Base-by-base conservation (phyloP, 2,329 filamentous ascomycete genomes). In the Rutstroemia sp. region DNA sequence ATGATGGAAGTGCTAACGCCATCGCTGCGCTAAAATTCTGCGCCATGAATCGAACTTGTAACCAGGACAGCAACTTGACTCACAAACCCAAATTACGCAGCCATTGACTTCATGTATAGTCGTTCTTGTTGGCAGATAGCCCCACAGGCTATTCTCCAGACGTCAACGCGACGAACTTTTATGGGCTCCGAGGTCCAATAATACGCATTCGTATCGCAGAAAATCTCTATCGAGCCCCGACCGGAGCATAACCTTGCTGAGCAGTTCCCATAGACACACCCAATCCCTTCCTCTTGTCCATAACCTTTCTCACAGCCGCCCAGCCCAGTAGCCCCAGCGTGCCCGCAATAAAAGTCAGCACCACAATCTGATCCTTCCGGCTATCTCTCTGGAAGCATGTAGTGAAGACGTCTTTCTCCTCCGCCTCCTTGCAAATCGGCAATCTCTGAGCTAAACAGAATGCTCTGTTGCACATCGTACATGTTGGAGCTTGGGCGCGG, bases 331-430 rank as follows among this genome's bases (percentile, higher is more conserved):
- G 68, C 0, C 81, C 81, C 4, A 76, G 65, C 0, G 81, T 84
- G 53, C 78, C 80, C 9, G 82, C 67, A 49, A 86, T 78, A 69
- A 86, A 86, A 1, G 73, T 78, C 77, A 83, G 82, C 4, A 86
- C 83, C 38, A 86, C 84, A 62, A 85, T 76, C 70, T 79, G 78
- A 70, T 86, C 83, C 72, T 86, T 86, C 69, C 78, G 78, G 68
- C 79, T 83, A 69, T 86, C 83, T 61, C 83, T 78, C 74, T 86
- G 81, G 71, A 86, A 86, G 68, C 83, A 86, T 66, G 77, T 75
- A 27, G 83, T 83, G 44, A 80, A 71, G 19, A 86, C 79, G 65
- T 86, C 81, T 65, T 78, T 80, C 63, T 85, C 81, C 61, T 78
- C 76, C 53, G 81, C 81, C 61, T 78, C 75, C 64, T 81, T 79